phyloP scores from a whole-genome alignment of 345 rosid species.

The Clarkia xantiana region DNA sequence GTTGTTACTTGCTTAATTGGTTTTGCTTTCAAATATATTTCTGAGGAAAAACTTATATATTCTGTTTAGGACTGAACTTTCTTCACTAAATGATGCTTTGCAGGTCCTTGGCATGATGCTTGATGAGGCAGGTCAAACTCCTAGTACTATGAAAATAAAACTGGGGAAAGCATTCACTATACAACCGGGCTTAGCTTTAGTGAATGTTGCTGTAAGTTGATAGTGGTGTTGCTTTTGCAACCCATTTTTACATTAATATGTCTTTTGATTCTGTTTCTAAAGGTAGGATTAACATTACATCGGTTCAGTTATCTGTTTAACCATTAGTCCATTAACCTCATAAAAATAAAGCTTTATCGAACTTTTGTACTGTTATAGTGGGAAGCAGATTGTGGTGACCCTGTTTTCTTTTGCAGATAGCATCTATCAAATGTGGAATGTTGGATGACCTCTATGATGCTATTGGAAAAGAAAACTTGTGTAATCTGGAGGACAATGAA shows the following conservation, averaged over 20 bases:
- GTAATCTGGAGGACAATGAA: conserved; percentile 19
- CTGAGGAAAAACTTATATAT: no score
- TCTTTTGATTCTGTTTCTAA: not conserved
- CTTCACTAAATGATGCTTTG: no score
- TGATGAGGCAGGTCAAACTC: conserved; percentile 18
- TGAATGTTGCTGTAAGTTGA: conserved; percentile 77
- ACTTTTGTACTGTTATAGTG: not conserved
- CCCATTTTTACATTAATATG: not conserved
- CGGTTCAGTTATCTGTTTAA: no score
- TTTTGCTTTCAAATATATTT: no score
- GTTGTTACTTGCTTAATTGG: no score
- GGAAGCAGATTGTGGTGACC: not conserved
- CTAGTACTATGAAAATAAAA: conserved; percentile 13
- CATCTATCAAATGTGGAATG: conserved; percentile 59
- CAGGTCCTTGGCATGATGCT: conserved; percentile 57
- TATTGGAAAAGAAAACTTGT: conserved; percentile 7
- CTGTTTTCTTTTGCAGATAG: conserved; percentile 32
- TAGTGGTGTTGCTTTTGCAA: conserved; percentile 4
- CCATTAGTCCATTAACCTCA: not conserved
- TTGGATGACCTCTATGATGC: conserved; percentile 73
- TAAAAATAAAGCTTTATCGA: not conserved
- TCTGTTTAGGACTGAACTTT: no score
- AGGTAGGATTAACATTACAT: not conserved
- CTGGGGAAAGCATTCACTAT: conserved; percentile 20
- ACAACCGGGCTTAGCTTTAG: conserved; percentile 49